Conservation (phyloP, 2,329 filamentous ascomycete genomes). For the Neurospora sp. region DNA sequence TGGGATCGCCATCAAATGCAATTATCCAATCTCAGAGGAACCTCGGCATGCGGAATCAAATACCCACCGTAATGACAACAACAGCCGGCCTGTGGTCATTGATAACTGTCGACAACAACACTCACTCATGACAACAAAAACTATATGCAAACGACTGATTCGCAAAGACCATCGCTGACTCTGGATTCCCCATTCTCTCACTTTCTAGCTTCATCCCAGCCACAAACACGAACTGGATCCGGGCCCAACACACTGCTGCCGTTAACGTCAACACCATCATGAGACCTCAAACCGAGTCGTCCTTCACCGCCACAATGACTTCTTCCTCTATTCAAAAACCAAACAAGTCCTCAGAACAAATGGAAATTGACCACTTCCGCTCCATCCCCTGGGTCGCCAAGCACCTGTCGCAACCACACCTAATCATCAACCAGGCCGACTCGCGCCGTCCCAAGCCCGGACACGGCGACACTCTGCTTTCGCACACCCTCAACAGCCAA, state of each 20-base stretch:
- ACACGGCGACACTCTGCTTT: constrained; percentile 43
- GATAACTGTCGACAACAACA: background rate
- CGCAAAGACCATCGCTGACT: background rate
- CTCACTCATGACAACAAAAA: background rate
- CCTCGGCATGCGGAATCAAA: background rate
- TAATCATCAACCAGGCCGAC: constrained; percentile 28
- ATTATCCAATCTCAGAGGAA: background rate
- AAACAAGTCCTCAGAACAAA: constrained; percentile 1
- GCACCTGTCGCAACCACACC: constrained; percentile 29
- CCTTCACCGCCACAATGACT: background rate
- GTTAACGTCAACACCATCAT: background rate
- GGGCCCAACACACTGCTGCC: background rate
- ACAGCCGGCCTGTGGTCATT: background rate
- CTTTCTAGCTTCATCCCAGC: background rate
- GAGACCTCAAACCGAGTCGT: background rate
- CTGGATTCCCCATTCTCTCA: background rate
- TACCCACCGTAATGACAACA: background rate
- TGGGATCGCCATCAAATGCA: background rate
- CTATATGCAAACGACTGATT: background rate
- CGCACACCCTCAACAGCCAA: constrained; percentile 39
- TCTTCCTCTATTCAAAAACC: background rate
- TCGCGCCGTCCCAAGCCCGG: constrained; percentile 27
- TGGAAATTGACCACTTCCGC: constrained; percentile 22
- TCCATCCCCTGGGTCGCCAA: constrained; percentile 39
- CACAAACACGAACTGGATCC: background rate